Base-by-base conservation (phyloP, 495 filamentous ascomycete genomes). In the Niebla homalea region DNA sequence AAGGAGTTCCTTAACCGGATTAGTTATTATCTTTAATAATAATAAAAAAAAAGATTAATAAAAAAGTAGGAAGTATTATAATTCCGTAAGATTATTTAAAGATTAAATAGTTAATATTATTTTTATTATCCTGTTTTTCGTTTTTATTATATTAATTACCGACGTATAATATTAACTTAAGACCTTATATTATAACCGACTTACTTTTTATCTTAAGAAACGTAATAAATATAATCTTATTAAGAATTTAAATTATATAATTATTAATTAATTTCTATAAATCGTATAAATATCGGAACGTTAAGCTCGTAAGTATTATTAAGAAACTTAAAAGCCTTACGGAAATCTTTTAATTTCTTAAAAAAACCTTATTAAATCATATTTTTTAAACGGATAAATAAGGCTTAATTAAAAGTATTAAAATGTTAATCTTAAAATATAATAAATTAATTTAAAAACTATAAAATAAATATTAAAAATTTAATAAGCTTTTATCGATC, bases 361-460 rank as follows among this genome's bases (percentile, higher is more conserved):
- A 56, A 18, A 46, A 23, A 37, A 49, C 60, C 12, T 20, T 66
- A 14, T 19, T 48, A 16, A 20, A 48, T 46, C 62, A 60, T 46
- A 51, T 15, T 15, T 53, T 59, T 19, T 53, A 48, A 45, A 16
- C 43, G 23, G 50, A 63, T 25, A 43, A 62, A 18, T 23, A 53
- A 50, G 49, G 50, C 43, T 43, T 67, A 37, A 25, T 63, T 15
- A 50, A 39, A 40, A 58, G 54, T 36, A 53, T 67, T 36, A 57
- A 60, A 21, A 52, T 46, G 6, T 50, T 52, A 0, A 46, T 58
- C 21, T 35, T 49, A 36, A 48, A 42, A 16, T 67, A 64, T 46
- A 49, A 58, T 4, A 55, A 61, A n/a, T 52, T 57, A 38, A 64
- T 69, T 39, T 50, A 37, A 3, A 64, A 67, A 50, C 55, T 69